Evolutionary conservation across 2,329 filamentous ascomycete species (phyloP).

Genomic region (Beauveria brongniartii): DNA sequence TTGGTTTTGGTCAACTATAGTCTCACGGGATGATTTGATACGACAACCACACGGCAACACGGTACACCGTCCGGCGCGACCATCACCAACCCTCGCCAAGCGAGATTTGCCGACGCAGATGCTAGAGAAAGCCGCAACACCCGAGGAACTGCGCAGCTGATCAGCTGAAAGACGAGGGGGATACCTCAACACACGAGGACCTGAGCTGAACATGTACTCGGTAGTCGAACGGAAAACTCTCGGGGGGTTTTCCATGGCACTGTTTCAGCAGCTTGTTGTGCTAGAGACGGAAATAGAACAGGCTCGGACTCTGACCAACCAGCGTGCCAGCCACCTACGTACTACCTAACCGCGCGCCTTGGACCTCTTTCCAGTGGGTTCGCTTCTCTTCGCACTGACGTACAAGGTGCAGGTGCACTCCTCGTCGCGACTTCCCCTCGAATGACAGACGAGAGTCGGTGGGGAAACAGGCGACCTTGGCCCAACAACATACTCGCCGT

Average conservation of each 20-base stretch:
- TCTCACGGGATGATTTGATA: not conserved
- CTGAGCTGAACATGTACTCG: not conserved
- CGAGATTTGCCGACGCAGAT: not conserved
- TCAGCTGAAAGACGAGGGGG: not conserved
- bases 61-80: no score
- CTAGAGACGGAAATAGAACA: not conserved
- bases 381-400: not conserved
- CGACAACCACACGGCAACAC: not conserved
- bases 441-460: not conserved
- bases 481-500: not conserved
- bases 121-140: not conserved
- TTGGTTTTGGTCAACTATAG: not conserved
- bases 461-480: not conserved
- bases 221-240: not conserved
- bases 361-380: constrained; percentile 2
- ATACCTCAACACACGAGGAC: no score
- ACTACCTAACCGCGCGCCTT: constrained; percentile 7
- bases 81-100: not conserved
- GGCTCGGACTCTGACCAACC: not conserved
- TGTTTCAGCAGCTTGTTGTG: not conserved
- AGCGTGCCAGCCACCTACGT: not conserved
- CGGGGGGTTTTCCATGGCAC: not conserved
- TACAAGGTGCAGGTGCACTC: not conserved
- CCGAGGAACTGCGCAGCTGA: not conserved
- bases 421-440: not conserved